Conservation (phyloP, 345 rosid species). For the Heritiera fomes region DNA sequence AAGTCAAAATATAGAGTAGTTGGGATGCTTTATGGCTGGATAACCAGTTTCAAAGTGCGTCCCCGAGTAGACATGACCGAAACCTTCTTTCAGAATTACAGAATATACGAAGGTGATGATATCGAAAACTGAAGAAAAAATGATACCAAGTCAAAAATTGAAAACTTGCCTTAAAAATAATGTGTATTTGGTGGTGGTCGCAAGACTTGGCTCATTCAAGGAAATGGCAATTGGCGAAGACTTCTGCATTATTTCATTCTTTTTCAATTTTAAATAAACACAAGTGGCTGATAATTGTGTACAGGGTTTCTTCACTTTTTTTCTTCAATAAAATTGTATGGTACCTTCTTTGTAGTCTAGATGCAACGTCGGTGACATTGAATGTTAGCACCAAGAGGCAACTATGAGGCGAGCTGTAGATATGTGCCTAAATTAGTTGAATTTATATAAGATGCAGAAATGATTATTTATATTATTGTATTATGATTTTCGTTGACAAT, state of each 20-base stretch:
- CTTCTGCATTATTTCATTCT: neutral
- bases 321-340: neutral
- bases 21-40: constrained; percentile 7
- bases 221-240: constrained; percentile 4
- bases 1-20: constrained; percentile 19
- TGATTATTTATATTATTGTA: neutral
- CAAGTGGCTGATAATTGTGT: neutral
- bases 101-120: no score
- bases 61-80: neutral
- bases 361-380: neutral
- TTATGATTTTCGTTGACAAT: neutral
- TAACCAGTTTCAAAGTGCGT: constrained; percentile 9
- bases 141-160: neutral
- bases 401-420: neutral
- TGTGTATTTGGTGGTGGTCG: neutral
- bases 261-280: neutral
- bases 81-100: neutral
- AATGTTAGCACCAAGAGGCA: neutral
- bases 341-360: no score
- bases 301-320: neutral
- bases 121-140: neutral
- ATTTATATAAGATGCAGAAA: neutral
- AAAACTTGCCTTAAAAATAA: neutral
- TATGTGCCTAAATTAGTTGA: neutral
- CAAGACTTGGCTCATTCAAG: neutral